Conservation (phyloP, 2,329 filamentous ascomycete genomes). For the Rugonectria rugulosa region DNA sequence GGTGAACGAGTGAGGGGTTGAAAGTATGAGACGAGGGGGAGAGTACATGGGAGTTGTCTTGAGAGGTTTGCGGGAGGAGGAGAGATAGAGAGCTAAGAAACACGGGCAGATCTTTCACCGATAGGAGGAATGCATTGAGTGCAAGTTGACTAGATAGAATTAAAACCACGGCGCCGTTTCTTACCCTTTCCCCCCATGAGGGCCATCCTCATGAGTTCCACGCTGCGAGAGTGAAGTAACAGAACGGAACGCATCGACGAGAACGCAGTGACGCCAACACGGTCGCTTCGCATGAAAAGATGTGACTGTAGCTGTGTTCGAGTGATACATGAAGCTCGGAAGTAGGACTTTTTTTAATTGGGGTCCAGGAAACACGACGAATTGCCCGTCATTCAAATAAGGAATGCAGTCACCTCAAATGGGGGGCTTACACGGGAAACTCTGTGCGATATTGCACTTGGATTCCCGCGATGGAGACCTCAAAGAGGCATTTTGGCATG, state of each 20-base stretch:
- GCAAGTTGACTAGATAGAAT: neutral
- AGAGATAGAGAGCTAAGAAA: neutral
- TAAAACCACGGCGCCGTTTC: neutral
- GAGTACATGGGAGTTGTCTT: neutral
- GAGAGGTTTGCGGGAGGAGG: neutral
- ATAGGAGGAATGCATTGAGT: neutral
- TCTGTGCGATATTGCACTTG: neutral
- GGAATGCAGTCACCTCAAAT: neutral
- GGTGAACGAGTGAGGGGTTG: neutral
- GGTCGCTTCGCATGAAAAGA: neutral
- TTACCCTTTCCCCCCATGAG: no score
- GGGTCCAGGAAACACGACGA: neutral
- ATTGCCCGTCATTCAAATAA: no score
- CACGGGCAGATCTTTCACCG: neutral
- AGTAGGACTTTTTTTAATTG: neutral
- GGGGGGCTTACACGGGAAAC: neutral
- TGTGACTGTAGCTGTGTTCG: neutral
- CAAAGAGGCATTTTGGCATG: no score
- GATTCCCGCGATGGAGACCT: neutral
- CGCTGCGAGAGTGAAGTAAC: neutral
- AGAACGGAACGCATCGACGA: neutral
- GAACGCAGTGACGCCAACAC: neutral
- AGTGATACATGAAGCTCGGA: neutral
- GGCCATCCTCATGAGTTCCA: no score
- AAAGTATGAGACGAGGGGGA: neutral